Evolutionary conservation across 257 asterid genomes (phyloP).

Genomic region (Nyctanthes arbortristis): DNA sequence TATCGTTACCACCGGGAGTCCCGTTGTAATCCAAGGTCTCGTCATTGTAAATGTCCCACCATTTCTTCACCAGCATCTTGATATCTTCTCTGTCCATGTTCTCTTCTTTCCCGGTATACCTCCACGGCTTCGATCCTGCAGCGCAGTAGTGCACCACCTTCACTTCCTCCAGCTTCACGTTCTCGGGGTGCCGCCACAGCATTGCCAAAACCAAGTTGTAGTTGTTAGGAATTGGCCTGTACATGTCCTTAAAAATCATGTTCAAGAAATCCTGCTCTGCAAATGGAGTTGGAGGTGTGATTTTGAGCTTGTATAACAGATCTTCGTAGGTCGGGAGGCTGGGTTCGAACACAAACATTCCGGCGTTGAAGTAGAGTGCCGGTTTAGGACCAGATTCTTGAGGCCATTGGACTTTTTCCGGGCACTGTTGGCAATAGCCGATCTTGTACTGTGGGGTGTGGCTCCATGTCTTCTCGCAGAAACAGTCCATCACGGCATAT

Average conservation of each 20-base stretch:
- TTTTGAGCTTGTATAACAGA: constrained; percentile 21
- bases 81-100: no score
- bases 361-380: constrained; percentile 31
- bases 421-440: no score
- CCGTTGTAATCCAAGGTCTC: constrained; percentile 15
- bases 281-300: constrained; percentile 18
- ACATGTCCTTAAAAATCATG: constrained; percentile 22
- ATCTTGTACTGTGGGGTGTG: no score
- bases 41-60: no score
- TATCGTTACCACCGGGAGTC: neutral
- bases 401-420: constrained; percentile 28
- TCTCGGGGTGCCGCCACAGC: constrained; percentile 30
- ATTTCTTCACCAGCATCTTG: no score
- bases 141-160: constrained; percentile 28
- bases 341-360: no score
- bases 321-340: constrained; percentile 20
- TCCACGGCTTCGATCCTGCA: no score
- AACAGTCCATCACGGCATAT: no score
- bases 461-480: no score
- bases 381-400: constrained; percentile 25
- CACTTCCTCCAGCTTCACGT: constrained; percentile 19
- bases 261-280: constrained; percentile 33
- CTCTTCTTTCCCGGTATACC: no score
- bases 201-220: constrained; percentile 22
- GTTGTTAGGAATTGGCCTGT: constrained; percentile 19